Evolutionary conservation across 1,284 basidiomycete species (phyloP), one percentile per base, ranked within the genome.

Genomic region (Boletus semigastroideus): DNA sequence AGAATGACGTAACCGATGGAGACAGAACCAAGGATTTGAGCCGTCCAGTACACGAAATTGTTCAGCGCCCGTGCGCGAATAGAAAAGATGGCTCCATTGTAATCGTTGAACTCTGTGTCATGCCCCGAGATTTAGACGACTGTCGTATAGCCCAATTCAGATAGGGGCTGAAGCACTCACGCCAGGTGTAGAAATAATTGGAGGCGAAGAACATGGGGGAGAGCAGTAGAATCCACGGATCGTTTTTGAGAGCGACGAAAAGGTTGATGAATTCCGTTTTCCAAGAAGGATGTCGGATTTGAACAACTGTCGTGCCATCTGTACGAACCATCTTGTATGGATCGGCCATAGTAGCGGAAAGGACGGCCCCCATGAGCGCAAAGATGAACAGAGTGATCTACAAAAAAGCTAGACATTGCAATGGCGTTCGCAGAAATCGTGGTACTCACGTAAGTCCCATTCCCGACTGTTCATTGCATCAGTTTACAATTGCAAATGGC

Each of bases 171-270:
- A n/a, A 42, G 0, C 7, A 64, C 65, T 54, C 28, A 65, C 63
- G 68, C 73, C 73, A 74, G 22, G 72, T 67, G 49, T 72, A 71
- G 59, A 68, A 71, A 57, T 69, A 74, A 53, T 74, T 74, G 54
- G 68, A 63, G 9, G 68, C 60, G 41, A 73, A 66, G 59, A 74
- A 74, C 60, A 74, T 66, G 9, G 72, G 73, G 53, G 74, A 74
- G 39, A 74, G 61, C 16, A 74, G 49, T 8, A 74, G 0, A 30
- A 74, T 66, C 55, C 61, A 61, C 8, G 72, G 72, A 52, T 74
- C 72, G 0, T 65, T 59, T 45, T 57, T 60, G 22, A 74, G 63
- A 0, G 73, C 68, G 28, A 70, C 39, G 46, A 65, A 74, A 17
- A 74, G 55, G 22, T 61, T 68, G 36, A 62, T 43, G 25, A 74